These are phyloP conservation scores for Aspergillus alliaceus DNA, from an alignment of 2,329 filamentous ascomycete species.

Conservation along the genomic window DNA sequence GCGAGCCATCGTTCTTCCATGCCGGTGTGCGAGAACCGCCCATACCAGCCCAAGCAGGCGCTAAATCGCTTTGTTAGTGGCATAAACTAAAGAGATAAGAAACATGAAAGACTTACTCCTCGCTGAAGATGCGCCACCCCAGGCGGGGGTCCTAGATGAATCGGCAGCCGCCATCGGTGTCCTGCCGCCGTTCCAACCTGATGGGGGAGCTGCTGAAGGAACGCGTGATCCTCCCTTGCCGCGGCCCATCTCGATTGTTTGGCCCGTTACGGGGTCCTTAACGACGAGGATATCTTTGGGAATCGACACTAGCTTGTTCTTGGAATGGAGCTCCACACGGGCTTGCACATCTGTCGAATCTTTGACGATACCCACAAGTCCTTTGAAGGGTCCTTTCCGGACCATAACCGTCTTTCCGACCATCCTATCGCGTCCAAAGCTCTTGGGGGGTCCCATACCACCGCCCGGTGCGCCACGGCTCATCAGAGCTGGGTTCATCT, in stretches of 20 bases:
- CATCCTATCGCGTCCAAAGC: conserved; percentile 73
- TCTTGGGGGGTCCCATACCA: conserved; percentile 67
- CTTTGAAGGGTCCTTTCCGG: conserved; percentile 85
- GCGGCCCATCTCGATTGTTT: conserved; percentile 69
- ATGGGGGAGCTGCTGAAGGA: conserved; percentile 47
- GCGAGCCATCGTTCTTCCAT: conserved; percentile 58
- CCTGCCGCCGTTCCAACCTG: conserved; percentile 65
- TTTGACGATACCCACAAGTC: conserved; percentile 90
- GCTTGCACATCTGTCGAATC: conserved; percentile 85
- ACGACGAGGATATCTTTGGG: conserved; percentile 78
- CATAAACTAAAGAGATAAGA: neutral
- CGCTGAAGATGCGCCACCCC: conserved; percentile 59
- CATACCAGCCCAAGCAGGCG: conserved; percentile 43
- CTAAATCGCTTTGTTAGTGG: conserved; percentile 26
- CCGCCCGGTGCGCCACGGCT: conserved; percentile 58
- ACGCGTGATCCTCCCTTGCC: conserved; percentile 45
- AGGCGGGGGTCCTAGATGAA: conserved; percentile 72
- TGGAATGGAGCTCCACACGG: conserved; percentile 89
- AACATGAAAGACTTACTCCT: conserved; percentile 56
- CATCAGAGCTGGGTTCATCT: conserved; percentile 91
- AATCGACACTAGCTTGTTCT: conserved; percentile 86
- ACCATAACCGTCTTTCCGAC: conserved; percentile 92
- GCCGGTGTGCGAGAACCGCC: conserved; percentile 53
- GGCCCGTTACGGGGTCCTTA: conserved; percentile 77
- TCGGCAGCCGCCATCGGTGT: conserved; percentile 64